Evolutionary conservation across 2,329 filamentous ascomycete species (phyloP), one percentile per base, ranked within the genome.

Genomic region (Talaromyces piceae): DNA sequence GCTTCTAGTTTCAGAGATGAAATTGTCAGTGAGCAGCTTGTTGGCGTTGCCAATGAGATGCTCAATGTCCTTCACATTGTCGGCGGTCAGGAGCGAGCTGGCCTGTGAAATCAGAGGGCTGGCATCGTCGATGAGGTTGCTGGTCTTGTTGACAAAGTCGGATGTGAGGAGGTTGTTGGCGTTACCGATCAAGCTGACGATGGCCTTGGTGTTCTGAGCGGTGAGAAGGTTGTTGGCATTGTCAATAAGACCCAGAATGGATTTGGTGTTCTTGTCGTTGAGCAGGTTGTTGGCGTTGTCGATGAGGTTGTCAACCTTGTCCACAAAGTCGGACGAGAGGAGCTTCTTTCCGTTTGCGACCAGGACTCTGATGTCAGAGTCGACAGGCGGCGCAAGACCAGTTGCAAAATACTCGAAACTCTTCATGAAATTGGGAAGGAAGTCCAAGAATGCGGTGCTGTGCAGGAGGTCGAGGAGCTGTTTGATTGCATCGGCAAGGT

Each of bases 221-320:
- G 63, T 64, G 52, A 61, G 58, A 41, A 66, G 54, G 41, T 66
- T 63, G 51, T 66, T 58, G 58, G 39, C 39, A 25, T 43, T 43
- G 20, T 43, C 18, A n/a, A 43, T 43, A 5, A 43, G 39, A 12
- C 20, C 6, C 18, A 66, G 62, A 56, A 66, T 66, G n/a, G 63
- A 65, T 39, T 66, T 61, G 8, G 65, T 55, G 50, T 66, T 59
- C 25, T 58, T 64, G 4, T 63, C 63, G 6, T 59, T 59, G 7
- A 66, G 54, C 22, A 66, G 54, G 20, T 63, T 63, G 4, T 58
- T 52, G 20, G 49, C 45, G 61, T 43, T 51, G 22, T 43, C 48
- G n/a, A 54, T 37, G 7, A 41, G 49, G 16, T 51, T 46, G 12
- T 52, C 53, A 11, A 54, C 49, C 44, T 54, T 51, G 22, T 47